phyloP scores from a whole-genome alignment of 2,329 filamentous ascomycete genomes.

The Allantophomopsis cytisporea region DNA sequence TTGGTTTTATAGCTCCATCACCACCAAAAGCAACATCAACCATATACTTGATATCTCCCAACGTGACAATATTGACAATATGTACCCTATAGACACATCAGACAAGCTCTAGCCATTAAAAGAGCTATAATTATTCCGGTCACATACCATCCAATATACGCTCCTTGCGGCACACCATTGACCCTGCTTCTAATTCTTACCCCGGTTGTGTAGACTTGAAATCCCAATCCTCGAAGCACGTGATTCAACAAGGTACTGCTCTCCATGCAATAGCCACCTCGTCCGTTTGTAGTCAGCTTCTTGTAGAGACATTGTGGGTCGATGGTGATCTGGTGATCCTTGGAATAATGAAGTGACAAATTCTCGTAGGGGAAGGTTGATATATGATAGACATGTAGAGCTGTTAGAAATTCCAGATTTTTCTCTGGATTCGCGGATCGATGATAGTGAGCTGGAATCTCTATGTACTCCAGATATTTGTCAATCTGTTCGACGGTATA shows the following conservation, averaged over 20 bases:
- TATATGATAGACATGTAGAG: slow-evolving; percentile 30
- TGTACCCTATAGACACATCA: slow-evolving; percentile 27
- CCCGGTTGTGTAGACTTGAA: slow-evolving; percentile 39
- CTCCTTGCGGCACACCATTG: slow-evolving; percentile 9
- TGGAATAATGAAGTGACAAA: slow-evolving; percentile 35
- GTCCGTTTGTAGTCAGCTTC: slow-evolving; percentile 31
- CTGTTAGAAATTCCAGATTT: slow-evolving; percentile 20
- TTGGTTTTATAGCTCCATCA: slow-evolving; percentile 43
- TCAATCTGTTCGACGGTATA: neutral
- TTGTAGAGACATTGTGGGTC: slow-evolving; percentile 31
- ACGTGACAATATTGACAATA: slow-evolving; percentile 45
- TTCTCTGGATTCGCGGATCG: slow-evolving; percentile 6
- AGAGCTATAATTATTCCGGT: no score
- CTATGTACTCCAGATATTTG: neutral
- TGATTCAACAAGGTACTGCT: slow-evolving; percentile 38
- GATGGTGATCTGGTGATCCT: slow-evolving; percentile 23
- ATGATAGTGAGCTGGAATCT: neutral
- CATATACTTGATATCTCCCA: slow-evolving; percentile 21
- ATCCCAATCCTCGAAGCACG: slow-evolving; percentile 35
- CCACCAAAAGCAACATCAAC: slow-evolving; percentile 54
- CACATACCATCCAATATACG: slow-evolving; percentile 13
- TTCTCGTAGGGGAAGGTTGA: slow-evolving; percentile 42
- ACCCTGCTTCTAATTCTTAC: slow-evolving; percentile 25
- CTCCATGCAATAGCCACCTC: slow-evolving; percentile 50
- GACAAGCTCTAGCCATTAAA: neutral